Evolutionary conservation across 2,329 filamentous ascomycete species (phyloP).

Genomic region (Teratosphaeriaceae sp.): DNA sequence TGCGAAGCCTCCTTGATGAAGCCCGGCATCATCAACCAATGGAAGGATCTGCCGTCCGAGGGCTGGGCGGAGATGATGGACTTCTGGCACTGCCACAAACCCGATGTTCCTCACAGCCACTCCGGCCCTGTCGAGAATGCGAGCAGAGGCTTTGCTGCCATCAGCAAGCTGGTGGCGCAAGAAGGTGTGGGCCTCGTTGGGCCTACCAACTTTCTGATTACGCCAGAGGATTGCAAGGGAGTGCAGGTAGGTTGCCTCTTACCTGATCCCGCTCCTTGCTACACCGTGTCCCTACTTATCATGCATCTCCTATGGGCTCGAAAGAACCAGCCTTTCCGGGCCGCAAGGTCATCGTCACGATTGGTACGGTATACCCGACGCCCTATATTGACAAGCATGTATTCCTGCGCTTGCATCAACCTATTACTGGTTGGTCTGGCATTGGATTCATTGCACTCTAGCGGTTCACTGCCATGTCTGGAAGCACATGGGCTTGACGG

Average conservation of each 20-base stretch:
- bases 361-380: slow-evolving; percentile 7
- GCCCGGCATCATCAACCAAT: slow-evolving; percentile 43
- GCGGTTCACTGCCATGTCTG: slow-evolving; percentile 24
- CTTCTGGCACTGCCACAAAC: slow-evolving; percentile 99
- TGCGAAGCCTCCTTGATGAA: slow-evolving; percentile 23
- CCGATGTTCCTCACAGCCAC: slow-evolving; percentile 52
- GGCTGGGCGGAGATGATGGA: slow-evolving; percentile 99
- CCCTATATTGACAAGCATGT: slow-evolving; percentile 23
- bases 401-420: slow-evolving; percentile 16
- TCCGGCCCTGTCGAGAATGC: slow-evolving; percentile 36
- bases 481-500: slow-evolving; percentile 25
- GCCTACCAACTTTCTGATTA: slow-evolving; percentile 66
- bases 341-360: slow-evolving; percentile 21
- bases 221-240: slow-evolving; percentile 56
- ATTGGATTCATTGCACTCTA: slow-evolving; percentile 17
- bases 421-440: slow-evolving; percentile 21
- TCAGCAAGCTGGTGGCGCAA: slow-evolving; percentile 62
- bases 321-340: slow-evolving; percentile 32
- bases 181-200: slow-evolving; percentile 71
- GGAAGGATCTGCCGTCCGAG: slow-evolving; percentile 93
- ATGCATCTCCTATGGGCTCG: slow-evolving; percentile 16
- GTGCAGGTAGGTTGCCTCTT: slow-evolving; percentile 35
- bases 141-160: slow-evolving; percentile 74
- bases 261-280: background rate
- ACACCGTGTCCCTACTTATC: slow-evolving; percentile 2